Conservation (phyloP, 2,329 filamentous ascomycete species). For the Chaetomium globosum region DNA sequence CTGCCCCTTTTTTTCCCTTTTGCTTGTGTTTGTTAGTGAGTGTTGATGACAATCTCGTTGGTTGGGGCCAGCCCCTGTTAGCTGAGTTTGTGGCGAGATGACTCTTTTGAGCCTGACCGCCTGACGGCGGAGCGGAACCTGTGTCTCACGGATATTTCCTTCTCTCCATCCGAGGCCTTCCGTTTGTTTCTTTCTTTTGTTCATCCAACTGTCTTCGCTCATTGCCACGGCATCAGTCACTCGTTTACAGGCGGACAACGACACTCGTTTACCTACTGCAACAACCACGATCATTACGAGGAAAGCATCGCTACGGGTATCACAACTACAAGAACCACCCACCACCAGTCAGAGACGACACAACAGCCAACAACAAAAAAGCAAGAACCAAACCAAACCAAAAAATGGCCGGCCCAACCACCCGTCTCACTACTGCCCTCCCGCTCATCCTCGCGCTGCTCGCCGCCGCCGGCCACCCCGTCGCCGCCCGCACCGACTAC, state of each 20-base stretch:
- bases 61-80: background rate
- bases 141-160: background rate
- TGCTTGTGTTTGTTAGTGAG: background rate
- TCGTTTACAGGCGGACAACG: background rate
- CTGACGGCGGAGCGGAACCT: background rate
- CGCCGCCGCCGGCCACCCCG: conserved; percentile 20
- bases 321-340: background rate
- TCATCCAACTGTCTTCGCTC: background rate
- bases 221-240: background rate
- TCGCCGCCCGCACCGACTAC: conserved; percentile 50
- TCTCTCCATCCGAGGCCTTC: background rate
- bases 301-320: background rate
- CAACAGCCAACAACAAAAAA: no score
- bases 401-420: background rate
- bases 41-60: background rate
- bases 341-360: background rate
- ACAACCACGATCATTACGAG: background rate
- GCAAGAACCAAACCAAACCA: no score
- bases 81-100: background rate
- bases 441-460: background rate
- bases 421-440: conserved; percentile 10
- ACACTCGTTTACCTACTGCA: background rate
- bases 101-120: background rate
- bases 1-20: background rate
- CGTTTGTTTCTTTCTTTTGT: background rate